Base-by-base conservation (phyloP, 805 yeast species). In the Hanseniaspora vineae region DNA sequence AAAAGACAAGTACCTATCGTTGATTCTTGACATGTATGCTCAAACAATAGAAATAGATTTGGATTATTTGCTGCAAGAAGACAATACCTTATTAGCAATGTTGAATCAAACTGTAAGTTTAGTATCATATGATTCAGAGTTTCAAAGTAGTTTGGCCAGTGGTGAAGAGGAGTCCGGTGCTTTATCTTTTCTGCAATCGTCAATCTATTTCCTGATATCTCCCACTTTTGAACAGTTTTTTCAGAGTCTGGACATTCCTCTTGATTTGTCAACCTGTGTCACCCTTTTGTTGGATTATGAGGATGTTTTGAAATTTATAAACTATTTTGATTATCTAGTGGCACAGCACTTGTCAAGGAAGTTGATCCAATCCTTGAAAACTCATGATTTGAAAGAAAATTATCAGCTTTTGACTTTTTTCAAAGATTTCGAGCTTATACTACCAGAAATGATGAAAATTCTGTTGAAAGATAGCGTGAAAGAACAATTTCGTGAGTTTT, bases 341-440 rank as follows among this genome's bases (percentile, higher is more conserved):
- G 47, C 55, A 6, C 56, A 54, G 2, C 57, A 60, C 5, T 55
- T 78, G 2, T 46, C 61, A 0, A 76, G 77, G 0, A 66, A 62
- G 33, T 55, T 78, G 3, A 39, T 54, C 0, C 19, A 50, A 2
- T 65, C 61, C 0, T 57, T 76, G 6, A 49, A 57, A 3, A 51
- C 53, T 0, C 74, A 78, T 78, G 52, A 60, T 9, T 35, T 51
- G 35, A 11, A 35, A 20, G 39, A 20, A 20, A 39, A 42, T 6
- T 13, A 15, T 9, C 2, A 15, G n/a, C 14, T 42, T 10, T 40
- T 47, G 20, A 46, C 51, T 35, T 50, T 58, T 57, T 45, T 50
- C 32, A 50, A 53, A 31, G 61, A 58, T 44, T 51, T 55, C 32
- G 35, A 48, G 13, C 50, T 48, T 15, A 19, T 55, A 19, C 23